Evolutionary conservation across 331 rosid species (phyloP).

Genomic region (Prunus yedoensis): DNA sequence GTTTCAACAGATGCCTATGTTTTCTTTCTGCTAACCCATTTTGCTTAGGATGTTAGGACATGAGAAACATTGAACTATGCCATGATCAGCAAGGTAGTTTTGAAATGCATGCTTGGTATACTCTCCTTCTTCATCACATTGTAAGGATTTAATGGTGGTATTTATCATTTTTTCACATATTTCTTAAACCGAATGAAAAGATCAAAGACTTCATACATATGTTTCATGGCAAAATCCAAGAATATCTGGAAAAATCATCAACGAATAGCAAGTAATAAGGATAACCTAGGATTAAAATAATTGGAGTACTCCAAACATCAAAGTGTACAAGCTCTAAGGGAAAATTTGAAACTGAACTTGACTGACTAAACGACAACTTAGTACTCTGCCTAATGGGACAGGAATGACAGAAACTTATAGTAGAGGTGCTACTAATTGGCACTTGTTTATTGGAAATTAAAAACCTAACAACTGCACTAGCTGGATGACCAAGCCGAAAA

Average conservation of each 20-base stretch:
- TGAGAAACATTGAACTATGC: neutral
- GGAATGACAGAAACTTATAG: too few species aligned
- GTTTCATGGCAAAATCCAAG: too few species aligned
- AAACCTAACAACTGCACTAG: neutral
- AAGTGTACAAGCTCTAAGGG: neutral
- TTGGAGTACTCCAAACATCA: neutral
- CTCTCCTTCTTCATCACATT: too few species aligned
- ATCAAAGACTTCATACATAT: too few species aligned
- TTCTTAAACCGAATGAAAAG: too few species aligned
- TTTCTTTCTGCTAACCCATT: neutral
- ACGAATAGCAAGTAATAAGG: too few species aligned
- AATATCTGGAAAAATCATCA: too few species aligned
- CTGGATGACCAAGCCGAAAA: neutral
- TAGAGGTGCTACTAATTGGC: neutral
- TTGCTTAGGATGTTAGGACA: neutral
- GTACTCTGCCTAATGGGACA: too few species aligned
- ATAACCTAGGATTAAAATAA: too few species aligned
- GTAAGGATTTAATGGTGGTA: too few species aligned
- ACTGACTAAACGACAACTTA: neutral
- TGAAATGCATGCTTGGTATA: too few species aligned
- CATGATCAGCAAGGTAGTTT: neutral
- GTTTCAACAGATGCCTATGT: neutral
- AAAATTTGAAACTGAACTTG: neutral
- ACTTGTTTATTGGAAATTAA: neutral
- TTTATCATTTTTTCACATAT: too few species aligned